Percentiles rank a stretch among this genome's conserved stretches.
These are phyloP conservation scores for Psidium friedrichsthalianum DNA, from an alignment of 345 rosid species.

Conservation along the genomic window DNA sequence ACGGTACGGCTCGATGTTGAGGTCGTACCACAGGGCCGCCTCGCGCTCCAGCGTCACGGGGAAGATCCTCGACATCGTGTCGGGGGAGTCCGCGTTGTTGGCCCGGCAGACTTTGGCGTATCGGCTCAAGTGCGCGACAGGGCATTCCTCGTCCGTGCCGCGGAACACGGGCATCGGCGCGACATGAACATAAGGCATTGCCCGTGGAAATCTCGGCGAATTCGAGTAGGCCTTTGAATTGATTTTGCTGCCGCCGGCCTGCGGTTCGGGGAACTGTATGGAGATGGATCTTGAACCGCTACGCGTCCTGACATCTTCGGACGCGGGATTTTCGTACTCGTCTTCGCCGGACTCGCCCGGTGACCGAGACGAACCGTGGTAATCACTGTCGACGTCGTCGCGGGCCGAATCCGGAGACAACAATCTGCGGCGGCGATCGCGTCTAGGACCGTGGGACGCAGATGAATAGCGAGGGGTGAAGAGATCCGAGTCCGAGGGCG, in stretches of 20 bases:
- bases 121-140: conserved; percentile 19
- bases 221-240: neutral
- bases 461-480: neutral
- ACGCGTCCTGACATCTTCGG: neutral
- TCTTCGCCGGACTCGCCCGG: neutral
- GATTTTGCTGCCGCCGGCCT: neutral
- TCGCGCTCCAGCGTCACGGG: conserved; percentile 26
- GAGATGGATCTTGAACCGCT: neutral
- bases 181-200: conserved; percentile 5
- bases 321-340: neutral
- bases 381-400: neutral
- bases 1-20: conserved; percentile 22
- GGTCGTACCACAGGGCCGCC: conserved; percentile 32
- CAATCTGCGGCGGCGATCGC: neutral
- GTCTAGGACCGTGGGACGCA: neutral
- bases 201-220: neutral
- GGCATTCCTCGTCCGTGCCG: conserved; percentile 14
- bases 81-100: conserved; percentile 11
- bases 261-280: neutral
- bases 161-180: conserved; percentile 26
- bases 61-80: conserved; percentile 21
- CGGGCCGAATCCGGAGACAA: neutral
- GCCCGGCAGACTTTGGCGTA: conserved; percentile 30
- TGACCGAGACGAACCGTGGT: neutral
- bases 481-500: neutral